Percentiles rank a stretch among this genome's conserved stretches.
phyloP scores from a whole-genome alignment of 2,329 filamentous ascomycete genomes.

The Parascedosporium putredinis region DNA sequence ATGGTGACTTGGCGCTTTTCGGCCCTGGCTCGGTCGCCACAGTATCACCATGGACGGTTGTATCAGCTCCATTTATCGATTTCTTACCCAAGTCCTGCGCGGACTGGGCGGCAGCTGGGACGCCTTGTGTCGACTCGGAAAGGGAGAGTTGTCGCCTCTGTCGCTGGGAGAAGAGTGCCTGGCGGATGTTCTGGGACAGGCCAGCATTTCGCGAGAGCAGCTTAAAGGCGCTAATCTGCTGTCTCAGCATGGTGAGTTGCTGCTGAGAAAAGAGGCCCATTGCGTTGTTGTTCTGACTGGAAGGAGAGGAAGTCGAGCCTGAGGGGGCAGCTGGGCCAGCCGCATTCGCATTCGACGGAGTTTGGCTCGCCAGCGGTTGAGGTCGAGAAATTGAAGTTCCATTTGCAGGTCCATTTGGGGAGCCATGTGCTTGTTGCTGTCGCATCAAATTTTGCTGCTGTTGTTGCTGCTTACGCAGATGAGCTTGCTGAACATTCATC shows the following conservation, averaged over 20 bases:
- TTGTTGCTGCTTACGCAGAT: conserved; percentile 33
- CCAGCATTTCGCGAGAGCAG: conserved; percentile 78
- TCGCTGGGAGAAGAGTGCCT: conserved; percentile 68
- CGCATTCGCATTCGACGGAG: conserved; percentile 13
- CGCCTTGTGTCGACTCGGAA: conserved; percentile 11
- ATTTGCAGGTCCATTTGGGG: conserved; percentile 43
- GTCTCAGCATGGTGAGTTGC: conserved; percentile 67
- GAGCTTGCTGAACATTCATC: conserved; percentile 51
- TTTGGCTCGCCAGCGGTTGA: conserved; percentile 15
- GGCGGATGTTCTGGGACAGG: conserved; percentile 67
- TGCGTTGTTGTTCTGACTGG: conserved; percentile 17
- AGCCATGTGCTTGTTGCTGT: conserved; percentile 41
- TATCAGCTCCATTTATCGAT: conserved; percentile 7
- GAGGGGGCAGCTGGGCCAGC: neutral
- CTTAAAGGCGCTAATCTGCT: conserved; percentile 89
- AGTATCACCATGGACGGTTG: conserved; percentile 23
- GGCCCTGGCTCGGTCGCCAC: conserved; percentile 42
- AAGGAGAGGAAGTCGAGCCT: conserved; percentile 9
- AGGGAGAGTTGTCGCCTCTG: conserved; percentile 42
- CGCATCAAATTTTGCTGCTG: conserved; percentile 27
- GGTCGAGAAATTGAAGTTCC: conserved; percentile 29
- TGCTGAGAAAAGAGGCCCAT: conserved; percentile 61
- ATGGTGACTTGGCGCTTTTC: conserved; percentile 67
- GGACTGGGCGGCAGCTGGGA: conserved; percentile 20
- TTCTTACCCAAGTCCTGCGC: conserved; percentile 13